Percentiles rank a stretch among this genome's conserved stretches.
Evolutionary conservation across 495 filamentous ascomycete species (phyloP).

Genomic region (Aspergillus leporis): DNA sequence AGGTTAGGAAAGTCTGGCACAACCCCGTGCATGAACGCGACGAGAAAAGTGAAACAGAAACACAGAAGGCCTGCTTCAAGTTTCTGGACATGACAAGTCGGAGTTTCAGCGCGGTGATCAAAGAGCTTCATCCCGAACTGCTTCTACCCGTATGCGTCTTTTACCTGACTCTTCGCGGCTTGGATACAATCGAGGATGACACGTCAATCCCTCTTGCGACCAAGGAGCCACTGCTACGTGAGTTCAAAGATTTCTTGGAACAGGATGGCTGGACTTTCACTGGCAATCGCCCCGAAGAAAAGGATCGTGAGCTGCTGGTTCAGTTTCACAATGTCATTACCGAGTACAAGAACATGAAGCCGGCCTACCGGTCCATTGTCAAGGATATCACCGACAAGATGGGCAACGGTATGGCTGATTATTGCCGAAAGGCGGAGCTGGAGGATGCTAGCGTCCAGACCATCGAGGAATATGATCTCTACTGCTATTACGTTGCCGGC

Average conservation of each 20-base stretch:
- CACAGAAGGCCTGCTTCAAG: slow-evolving; percentile 77
- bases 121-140: slow-evolving; percentile 91
- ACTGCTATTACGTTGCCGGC: slow-evolving; percentile 98
- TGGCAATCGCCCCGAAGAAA: slow-evolving; percentile 86
- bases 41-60: slow-evolving; percentile 67
- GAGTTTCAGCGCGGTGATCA: slow-evolving; percentile 90
- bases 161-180: slow-evolving; percentile 84
- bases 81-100: slow-evolving; percentile 87
- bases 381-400: slow-evolving; percentile 93
- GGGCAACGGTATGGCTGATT: slow-evolving; percentile 99
- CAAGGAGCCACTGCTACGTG: slow-evolving; percentile 84
- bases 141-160: slow-evolving; percentile 89
- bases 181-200: slow-evolving; percentile 98
- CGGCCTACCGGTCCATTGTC: slow-evolving; percentile 80
- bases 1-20: slow-evolving; percentile 91
- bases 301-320: slow-evolving; percentile 88
- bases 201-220: slow-evolving; percentile 80
- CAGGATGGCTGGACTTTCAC: slow-evolving; percentile 87
- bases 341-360: slow-evolving; percentile 89
- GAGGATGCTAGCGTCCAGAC: slow-evolving; percentile 80
- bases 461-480: slow-evolving; percentile 84
- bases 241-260: slow-evolving; percentile 75
- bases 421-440: slow-evolving; percentile 75
- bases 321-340: slow-evolving; percentile 83
- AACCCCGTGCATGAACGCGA: slow-evolving; percentile 86